phyloP scores from a whole-genome alignment of 306 rosid species.

The Sicyos edulis region DNA sequence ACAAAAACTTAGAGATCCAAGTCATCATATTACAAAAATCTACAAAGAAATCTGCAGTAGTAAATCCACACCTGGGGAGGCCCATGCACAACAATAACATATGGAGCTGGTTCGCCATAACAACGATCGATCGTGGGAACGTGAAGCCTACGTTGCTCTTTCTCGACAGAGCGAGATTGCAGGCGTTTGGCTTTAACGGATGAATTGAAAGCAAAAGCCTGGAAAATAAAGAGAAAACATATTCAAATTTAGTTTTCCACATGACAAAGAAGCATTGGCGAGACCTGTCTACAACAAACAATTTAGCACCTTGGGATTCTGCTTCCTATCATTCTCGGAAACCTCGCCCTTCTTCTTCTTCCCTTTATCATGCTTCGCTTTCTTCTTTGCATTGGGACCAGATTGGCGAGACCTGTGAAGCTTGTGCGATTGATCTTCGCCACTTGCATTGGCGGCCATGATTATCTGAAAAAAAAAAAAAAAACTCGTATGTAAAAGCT shows the following conservation, averaged over 20 bases:
- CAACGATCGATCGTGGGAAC: slow-evolving; percentile 65
- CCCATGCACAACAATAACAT: slow-evolving; percentile 83
- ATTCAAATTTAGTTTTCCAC: background rate
- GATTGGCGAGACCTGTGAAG: slow-evolving; percentile 65
- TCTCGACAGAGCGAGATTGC: slow-evolving; percentile 87
- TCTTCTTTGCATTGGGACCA: slow-evolving; percentile 52
- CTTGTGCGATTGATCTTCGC: slow-evolving; percentile 65
- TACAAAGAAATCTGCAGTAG: background rate
- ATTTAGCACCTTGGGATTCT: slow-evolving; percentile 55
- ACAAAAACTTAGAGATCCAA: background rate
- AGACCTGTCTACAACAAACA: background rate
- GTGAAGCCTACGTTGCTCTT: slow-evolving; percentile 91
- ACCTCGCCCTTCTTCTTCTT: slow-evolving; percentile 41
- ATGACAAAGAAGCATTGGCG: background rate
- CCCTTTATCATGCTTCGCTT: slow-evolving; percentile 43
- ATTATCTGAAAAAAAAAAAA: background rate
- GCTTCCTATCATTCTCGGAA: slow-evolving; percentile 36
- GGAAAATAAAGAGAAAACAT: background rate
- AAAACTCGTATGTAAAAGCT: background rate
- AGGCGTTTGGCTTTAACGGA: slow-evolving; percentile 67
- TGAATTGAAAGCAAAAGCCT: slow-evolving; percentile 75
- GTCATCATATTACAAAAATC: background rate
- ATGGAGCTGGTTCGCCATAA: slow-evolving; percentile 81
- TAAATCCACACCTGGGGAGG: slow-evolving; percentile 61
- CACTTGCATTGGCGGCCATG: slow-evolving; percentile 49